phyloP scores from a whole-genome alignment of 805 yeast genomes.

The Kodamaea restingae region DNA sequence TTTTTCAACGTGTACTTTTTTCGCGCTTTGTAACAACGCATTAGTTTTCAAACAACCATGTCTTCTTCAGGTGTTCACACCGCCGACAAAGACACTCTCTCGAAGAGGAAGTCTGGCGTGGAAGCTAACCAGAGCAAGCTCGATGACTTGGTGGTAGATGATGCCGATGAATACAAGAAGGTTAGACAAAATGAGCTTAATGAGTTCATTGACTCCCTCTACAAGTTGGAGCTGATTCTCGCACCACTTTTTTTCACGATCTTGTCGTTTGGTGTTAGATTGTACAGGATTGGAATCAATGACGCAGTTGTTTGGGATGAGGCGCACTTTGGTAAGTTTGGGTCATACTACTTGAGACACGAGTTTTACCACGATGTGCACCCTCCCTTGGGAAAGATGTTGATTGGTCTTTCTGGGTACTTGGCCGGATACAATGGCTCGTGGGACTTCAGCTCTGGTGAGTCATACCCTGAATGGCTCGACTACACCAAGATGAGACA shows the following conservation, averaged over 20 bases:
- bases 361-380: conserved; percentile 95
- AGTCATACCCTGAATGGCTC: conserved; percentile 66
- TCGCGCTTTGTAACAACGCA: conserved; percentile 5
- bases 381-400: conserved; percentile 94
- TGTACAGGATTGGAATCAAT: conserved; percentile 69
- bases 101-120: conserved; percentile 15
- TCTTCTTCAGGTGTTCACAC: conserved; percentile 21
- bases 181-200: conserved; percentile 13
- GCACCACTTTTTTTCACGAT: conserved; percentile 36
- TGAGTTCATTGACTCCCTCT: conserved; percentile 23
- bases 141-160: conserved; percentile 13
- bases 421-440: conserved; percentile 84
- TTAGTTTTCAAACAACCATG: conserved; percentile 13
- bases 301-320: conserved; percentile 92
- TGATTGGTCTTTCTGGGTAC: conserved; percentile 84
- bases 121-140: conserved; percentile 1
- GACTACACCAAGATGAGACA: conserved; percentile 84
- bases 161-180: conserved; percentile 9
- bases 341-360: conserved; percentile 80
- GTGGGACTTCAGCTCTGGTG: conserved; percentile 85
- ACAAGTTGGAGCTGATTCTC: conserved; percentile 22
- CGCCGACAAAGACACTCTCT: conserved; percentile 17
- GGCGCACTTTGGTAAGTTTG: conserved; percentile 96
- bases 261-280: conserved; percentile 49
- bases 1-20: conserved; percentile 4